phyloP scores from a whole-genome alignment of 305 asterid genomes.

The Ajuga reptans region DNA sequence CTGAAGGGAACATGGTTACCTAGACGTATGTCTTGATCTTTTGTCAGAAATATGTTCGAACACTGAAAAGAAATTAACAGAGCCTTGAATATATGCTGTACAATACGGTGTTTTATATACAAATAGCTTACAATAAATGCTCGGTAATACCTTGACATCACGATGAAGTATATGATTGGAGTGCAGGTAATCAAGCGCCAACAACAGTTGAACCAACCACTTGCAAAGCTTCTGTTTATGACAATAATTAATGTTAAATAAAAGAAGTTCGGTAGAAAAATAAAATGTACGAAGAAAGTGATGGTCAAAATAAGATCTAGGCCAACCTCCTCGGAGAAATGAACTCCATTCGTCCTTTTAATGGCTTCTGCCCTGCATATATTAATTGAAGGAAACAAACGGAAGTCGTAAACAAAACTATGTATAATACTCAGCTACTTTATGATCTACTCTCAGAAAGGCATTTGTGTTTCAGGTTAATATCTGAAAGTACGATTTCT shows the following conservation, averaged over 20 bases:
- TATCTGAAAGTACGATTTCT: not conserved
- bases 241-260: constrained; percentile 15
- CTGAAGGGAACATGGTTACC: constrained; percentile 33
- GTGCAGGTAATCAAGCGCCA: constrained; percentile 96
- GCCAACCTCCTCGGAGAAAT: constrained; percentile 87
- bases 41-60: constrained; percentile 90
- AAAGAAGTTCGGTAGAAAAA: constrained; percentile 1
- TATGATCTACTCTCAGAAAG: not conserved
- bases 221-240: constrained; percentile 79
- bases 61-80: constrained; percentile 51
- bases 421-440: constrained; percentile 2
- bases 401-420: not conserved
- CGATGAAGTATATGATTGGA: constrained; percentile 85
- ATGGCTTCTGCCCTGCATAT: constrained; percentile 80
- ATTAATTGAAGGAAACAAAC: constrained; percentile 19
- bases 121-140: not conserved
- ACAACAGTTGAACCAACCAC: constrained; percentile 88
- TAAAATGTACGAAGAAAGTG: not conserved
- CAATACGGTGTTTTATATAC: not conserved
- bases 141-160: constrained; percentile 75
- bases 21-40: constrained; percentile 84
- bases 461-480: not conserved
- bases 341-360: constrained; percentile 73
- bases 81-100: constrained; percentile 12
- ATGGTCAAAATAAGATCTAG: not conserved